Base-by-base conservation (phyloP, 495 filamentous ascomycete genomes). In the Aspergillus panamensis region DNA sequence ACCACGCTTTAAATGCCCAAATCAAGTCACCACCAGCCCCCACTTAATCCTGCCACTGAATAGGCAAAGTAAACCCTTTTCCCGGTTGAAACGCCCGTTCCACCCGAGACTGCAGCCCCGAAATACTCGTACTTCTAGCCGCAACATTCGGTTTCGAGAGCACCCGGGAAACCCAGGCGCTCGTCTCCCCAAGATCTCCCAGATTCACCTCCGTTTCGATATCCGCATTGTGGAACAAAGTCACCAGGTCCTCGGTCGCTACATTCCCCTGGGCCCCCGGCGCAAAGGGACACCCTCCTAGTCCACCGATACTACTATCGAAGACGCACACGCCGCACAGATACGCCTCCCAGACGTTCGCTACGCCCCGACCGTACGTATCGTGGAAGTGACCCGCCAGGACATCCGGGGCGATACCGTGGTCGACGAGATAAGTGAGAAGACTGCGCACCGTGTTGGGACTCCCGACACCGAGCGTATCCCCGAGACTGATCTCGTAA, bases 361-460 rank as follows among this genome's bases (percentile, higher is more conserved):
- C 70, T 1, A 74, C 61, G 1, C 68, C 77, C 51, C 73, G 72
- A 6, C 76, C 73, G 45, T 77, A 75, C 0, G 75, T 80, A 54
- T 80, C 76, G 35, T 80, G 77, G 55, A 78, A 80, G 54, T 80
- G 77, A 10, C 73, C 75, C 0, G 77, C 77, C 1, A 80, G 60
- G 16, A 50, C 60, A 0, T 50, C 30, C 0, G 65, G 43, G 0
- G 77, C 66, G 3, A 78, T 60, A 5, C 45, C 58, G 31, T 67
- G 51, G 8, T 49, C 48, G 7, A 58, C 49, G 4, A 78, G 58
- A 49, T 69, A 71, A 0, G 39, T 48, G 0, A 80, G 31, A 0
- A 80, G 60, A 14, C 20, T 58, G 17, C 61, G 60, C 8, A 74
- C 70, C 13, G 66, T 62, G 0, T 48, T 30, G 2, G 75, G 74